A percentile compares a stretch with the other conserved stretches of the same genome.
phyloP scores from a whole-genome alignment of 176 grass and related monocot species.

The Rhynchospora pubera region DNA sequence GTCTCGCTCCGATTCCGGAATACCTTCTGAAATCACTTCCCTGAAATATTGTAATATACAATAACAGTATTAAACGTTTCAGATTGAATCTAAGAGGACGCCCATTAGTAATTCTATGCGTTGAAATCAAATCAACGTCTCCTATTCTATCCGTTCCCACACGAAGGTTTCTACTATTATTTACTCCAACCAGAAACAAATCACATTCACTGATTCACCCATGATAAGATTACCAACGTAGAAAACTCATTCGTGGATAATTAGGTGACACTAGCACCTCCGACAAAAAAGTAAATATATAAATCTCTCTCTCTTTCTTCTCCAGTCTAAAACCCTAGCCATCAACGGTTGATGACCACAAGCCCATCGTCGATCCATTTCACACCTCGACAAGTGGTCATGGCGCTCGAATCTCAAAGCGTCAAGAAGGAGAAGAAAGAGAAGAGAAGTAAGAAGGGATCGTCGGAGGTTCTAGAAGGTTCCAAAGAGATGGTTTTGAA shows the following conservation, averaged over 20 bases:
- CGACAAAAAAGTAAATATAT: background rate
- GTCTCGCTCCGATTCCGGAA: background rate
- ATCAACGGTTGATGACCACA: background rate
- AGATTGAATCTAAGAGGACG: background rate
- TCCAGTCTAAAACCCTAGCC: conserved; percentile 22
- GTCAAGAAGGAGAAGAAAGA: conserved; percentile 34
- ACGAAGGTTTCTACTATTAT: background rate
- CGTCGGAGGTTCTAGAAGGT: conserved; percentile 6
- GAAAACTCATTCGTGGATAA: background rate
- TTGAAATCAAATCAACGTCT: background rate
- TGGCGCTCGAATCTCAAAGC: conserved; percentile 22
- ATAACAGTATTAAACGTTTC: too few relatives aligned
- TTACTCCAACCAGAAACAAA: background rate
- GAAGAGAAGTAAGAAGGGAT: conserved; percentile 30
- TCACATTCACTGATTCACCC: background rate
- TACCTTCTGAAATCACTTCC: background rate
- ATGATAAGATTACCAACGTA: background rate
- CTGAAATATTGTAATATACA: background rate
- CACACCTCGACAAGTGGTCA: conserved; percentile 58
- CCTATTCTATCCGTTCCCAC: background rate
- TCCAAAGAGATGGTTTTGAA: conserved; percentile 26
- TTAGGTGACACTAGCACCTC: background rate
- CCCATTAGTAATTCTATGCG: background rate
- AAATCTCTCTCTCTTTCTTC: background rate
- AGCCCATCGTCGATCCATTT: conserved; percentile 49